Conservation (phyloP, 306 rosid genomes). For the Chamaecrista fasciculata region DNA sequence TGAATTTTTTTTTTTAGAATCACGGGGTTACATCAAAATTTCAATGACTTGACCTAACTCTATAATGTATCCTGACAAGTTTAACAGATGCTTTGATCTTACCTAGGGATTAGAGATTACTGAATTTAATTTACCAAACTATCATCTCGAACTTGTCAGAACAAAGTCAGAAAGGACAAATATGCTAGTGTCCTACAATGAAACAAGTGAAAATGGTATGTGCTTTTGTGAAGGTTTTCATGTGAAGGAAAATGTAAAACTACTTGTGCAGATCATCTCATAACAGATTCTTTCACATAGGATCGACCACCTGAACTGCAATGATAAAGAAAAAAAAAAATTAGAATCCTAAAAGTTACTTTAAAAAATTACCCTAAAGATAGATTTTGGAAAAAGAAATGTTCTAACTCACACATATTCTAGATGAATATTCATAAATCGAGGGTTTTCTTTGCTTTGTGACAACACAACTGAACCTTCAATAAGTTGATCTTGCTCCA, state of each 20-base stretch:
- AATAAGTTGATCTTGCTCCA: constrained; percentile 93
- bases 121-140: constrained; percentile 24
- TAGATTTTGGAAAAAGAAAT: neutral
- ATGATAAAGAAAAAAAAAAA: constrained; percentile 26
- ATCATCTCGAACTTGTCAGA: constrained; percentile 21
- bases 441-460: constrained; percentile 92
- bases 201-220: constrained; percentile 3
- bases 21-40: constrained; percentile 41
- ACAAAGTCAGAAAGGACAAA: constrained; percentile 23
- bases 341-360: constrained; percentile 22
- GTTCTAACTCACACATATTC: constrained; percentile 76
- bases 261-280: constrained; percentile 59
- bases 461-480: constrained; percentile 85
- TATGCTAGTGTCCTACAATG: constrained; percentile 25
- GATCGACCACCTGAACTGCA: constrained; percentile 92
- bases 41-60: constrained; percentile 31
- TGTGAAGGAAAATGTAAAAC: neutral
- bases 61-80: constrained; percentile 9
- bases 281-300: constrained; percentile 85
- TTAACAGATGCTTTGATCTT: constrained; percentile 31
- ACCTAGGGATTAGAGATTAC: constrained; percentile 41
- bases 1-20: neutral
- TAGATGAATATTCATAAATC: constrained; percentile 96
- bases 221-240: constrained; percentile 1
- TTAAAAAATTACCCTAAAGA: neutral